phyloP scores from a whole-genome alignment of 371 early-diverging fungal genomes.

The Rozella allomycis region DNA sequence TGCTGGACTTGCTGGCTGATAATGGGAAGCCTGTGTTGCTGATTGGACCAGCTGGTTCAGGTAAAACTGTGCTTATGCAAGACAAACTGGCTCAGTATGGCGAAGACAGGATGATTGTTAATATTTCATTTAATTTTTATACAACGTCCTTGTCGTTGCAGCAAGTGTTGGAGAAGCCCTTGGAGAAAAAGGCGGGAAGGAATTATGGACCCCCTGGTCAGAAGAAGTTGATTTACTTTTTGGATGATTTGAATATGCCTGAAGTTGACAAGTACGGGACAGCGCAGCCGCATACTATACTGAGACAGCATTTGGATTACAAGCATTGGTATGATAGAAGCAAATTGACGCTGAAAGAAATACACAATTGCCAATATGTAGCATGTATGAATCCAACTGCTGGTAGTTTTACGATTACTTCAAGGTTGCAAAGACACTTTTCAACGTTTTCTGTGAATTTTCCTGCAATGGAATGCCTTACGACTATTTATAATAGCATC shows the following conservation, averaged over 20 bases:
- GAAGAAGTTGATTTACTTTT: slow-evolving; percentile 37
- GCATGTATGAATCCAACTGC: slow-evolving; percentile 44
- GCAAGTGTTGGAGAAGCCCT: slow-evolving; percentile 30
- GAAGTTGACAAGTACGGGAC: slow-evolving; percentile 43
- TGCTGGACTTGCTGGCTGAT: slow-evolving; percentile 32
- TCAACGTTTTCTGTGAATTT: slow-evolving; percentile 34
- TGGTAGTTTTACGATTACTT: slow-evolving; percentile 32
- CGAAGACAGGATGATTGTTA: slow-evolving; percentile 31
- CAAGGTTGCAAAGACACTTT: slow-evolving; percentile 33
- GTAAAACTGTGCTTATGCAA: slow-evolving; percentile 37
- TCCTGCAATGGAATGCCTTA: slow-evolving; percentile 26
- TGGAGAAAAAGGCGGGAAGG: slow-evolving; percentile 40
- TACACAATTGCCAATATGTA: slow-evolving; percentile 40
- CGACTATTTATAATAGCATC: slow-evolving; percentile 28
- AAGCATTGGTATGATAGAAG: slow-evolving; percentile 35
- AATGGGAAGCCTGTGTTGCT: slow-evolving; percentile 35
- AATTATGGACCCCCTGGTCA: slow-evolving; percentile 37
- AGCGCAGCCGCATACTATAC: slow-evolving; percentile 27
- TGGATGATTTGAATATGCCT: slow-evolving; percentile 42
- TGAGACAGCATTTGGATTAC: slow-evolving; percentile 35
- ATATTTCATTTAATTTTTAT: slow-evolving; percentile 40
- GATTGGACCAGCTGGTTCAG: slow-evolving; percentile 36
- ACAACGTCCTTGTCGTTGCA: slow-evolving; percentile 35
- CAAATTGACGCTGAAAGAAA: slow-evolving; percentile 36
- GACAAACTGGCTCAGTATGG: slow-evolving; percentile 31